A percentile compares a stretch with the other conserved stretches of the same genome.
Evolutionary conservation across 768 basidiomycete genomes (phyloP).

Genomic region (Mycena galericulata): DNA sequence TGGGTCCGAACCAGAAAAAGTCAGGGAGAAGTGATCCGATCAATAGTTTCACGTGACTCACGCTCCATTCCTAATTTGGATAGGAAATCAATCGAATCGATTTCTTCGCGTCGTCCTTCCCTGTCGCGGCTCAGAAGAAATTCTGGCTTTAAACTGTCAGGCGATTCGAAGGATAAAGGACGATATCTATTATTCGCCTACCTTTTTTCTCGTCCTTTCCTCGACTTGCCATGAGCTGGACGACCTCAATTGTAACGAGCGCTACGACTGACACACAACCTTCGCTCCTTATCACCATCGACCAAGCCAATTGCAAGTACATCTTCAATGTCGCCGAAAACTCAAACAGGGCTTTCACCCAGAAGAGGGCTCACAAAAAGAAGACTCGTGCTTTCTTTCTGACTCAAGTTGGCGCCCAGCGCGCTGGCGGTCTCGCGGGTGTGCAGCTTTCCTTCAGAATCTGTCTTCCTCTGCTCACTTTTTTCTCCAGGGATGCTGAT

Average conservation of each 20-base stretch:
- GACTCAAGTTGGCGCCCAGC: slow-evolving; percentile 70
- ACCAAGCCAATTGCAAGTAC: slow-evolving; percentile 84
- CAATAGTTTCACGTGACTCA: too few species aligned
- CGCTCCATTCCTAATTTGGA: too few species aligned
- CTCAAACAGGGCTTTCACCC: slow-evolving; percentile 77
- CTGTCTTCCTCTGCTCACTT: slow-evolving; percentile 3
- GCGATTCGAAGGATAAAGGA: not conserved
- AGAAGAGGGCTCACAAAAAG: slow-evolving; percentile 74
- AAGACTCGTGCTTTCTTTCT: slow-evolving; percentile 80
- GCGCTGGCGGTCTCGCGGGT: slow-evolving; percentile 83
- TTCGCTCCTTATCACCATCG: slow-evolving; percentile 79
- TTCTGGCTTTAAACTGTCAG: slow-evolving; percentile 16
- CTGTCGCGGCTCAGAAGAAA: not conserved
- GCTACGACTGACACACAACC: slow-evolving; percentile 85
- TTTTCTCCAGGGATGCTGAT: slow-evolving; percentile 60
- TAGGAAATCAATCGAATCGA: too few species aligned
- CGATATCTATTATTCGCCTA: not conserved
- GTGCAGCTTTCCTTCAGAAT: slow-evolving; percentile 31
- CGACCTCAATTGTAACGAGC: slow-evolving; percentile 67
- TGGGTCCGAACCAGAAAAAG: too few species aligned
- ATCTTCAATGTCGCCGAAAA: slow-evolving; percentile 92
- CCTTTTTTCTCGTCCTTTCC: not conserved
- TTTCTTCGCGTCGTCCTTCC: too few species aligned
- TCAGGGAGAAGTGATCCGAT: too few species aligned
- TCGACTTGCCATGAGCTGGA: slow-evolving; percentile 65